Conservation (phyloP, 2,329 filamentous ascomycete species). For the Teratosphaeria gauchensis region DNA sequence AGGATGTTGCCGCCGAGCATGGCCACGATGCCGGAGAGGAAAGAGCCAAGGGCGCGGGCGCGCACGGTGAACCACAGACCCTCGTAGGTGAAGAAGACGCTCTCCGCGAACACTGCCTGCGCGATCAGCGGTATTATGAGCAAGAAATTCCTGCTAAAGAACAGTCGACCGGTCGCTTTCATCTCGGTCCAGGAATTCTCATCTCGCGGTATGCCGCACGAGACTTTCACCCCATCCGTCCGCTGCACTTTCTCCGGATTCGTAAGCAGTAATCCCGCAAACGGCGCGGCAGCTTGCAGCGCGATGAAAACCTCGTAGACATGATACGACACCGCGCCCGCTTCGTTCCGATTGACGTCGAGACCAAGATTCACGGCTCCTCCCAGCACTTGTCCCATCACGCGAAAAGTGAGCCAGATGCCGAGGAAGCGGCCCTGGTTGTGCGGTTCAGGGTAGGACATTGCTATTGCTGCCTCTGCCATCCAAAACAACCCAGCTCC, state of each 20-base stretch:
- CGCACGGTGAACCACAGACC: slow-evolving; percentile 60
- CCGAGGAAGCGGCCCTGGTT: slow-evolving; percentile 57
- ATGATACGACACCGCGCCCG: slow-evolving; percentile 58
- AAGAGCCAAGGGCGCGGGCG: slow-evolving; percentile 58
- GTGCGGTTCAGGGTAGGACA: slow-evolving; percentile 61
- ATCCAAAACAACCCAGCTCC: slow-evolving; percentile 68
- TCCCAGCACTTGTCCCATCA: slow-evolving; percentile 59
- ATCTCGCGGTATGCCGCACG: slow-evolving; percentile 40
- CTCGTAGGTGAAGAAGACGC: slow-evolving; percentile 58
- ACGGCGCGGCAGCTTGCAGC: slow-evolving; percentile 54
- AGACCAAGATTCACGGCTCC: slow-evolving; percentile 62
- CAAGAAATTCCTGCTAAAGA: slow-evolving; percentile 53
- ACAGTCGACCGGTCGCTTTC: slow-evolving; percentile 48
- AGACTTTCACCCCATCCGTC: slow-evolving; percentile 46
- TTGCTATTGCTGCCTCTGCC: slow-evolving; percentile 63
- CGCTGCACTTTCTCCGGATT: slow-evolving; percentile 53
- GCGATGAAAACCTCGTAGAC: slow-evolving; percentile 64
- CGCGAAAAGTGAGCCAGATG: slow-evolving; percentile 55
- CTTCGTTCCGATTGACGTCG: slow-evolving; percentile 47
- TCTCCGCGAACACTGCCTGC: slow-evolving; percentile 61
- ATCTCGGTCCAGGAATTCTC: slow-evolving; percentile 51
- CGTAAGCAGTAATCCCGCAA: slow-evolving; percentile 56
- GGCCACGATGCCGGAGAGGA: slow-evolving; percentile 59
- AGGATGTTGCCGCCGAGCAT: slow-evolving; percentile 44
- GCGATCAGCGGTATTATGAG: slow-evolving; percentile 59